Evolutionary conservation across 257 asterid species (phyloP).

Genomic region (Ilex aquifolium): DNA sequence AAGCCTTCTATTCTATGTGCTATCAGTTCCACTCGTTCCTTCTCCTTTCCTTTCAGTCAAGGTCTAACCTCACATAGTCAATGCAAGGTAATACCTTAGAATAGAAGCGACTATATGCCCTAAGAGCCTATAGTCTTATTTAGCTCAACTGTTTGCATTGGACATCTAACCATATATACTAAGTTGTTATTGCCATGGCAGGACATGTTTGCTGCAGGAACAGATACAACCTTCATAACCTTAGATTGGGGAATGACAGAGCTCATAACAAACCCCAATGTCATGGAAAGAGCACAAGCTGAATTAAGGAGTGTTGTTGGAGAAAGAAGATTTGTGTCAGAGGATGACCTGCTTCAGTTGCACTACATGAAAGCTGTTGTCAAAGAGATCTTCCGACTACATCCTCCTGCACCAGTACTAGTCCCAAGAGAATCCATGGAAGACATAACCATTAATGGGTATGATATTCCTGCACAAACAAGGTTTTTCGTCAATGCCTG

Average conservation of each 20-base stretch:
- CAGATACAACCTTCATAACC: slow-evolving; percentile 50
- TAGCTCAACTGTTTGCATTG: no score
- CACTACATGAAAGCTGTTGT: slow-evolving; percentile 43
- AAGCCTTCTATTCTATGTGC: no score
- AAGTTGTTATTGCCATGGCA: slow-evolving; percentile 7
- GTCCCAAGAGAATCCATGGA: slow-evolving; percentile 53
- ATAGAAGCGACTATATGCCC: no score
- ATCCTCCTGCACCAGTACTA: slow-evolving; percentile 48
- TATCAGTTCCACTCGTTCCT: no score
- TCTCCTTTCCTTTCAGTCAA: no score
- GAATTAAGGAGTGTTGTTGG: slow-evolving; percentile 42
- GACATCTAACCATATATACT: background rate
- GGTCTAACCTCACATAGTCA: no score
- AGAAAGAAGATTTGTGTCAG: slow-evolving; percentile 25
- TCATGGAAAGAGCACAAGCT: slow-evolving; percentile 33
- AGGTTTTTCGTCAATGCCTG: slow-evolving; percentile 48
- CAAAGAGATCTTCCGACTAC: slow-evolving; percentile 47
- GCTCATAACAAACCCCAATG: slow-evolving; percentile 35
- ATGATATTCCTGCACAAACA: slow-evolving; percentile 31
- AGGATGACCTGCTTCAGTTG: slow-evolving; percentile 34
- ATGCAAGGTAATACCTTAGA: no score
- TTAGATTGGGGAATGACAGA: slow-evolving; percentile 67
- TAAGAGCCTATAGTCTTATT: no score
- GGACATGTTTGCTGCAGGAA: slow-evolving; percentile 78
- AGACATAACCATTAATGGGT: slow-evolving; percentile 30